phyloP scores from a whole-genome alignment of 2,329 filamentous ascomycete species.

The Monosporascus sp. region DNA sequence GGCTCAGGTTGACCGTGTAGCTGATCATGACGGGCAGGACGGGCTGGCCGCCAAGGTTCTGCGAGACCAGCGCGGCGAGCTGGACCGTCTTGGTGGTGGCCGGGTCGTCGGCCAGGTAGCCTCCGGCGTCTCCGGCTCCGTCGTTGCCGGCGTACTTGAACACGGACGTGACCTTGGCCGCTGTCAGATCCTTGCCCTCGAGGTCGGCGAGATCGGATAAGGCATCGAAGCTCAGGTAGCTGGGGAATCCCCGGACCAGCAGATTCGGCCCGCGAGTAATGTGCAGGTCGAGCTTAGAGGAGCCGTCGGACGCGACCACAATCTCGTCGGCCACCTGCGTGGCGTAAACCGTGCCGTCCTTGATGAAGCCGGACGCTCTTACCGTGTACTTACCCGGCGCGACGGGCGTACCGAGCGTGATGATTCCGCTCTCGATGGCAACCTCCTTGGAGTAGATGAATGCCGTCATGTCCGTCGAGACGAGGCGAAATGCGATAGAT shows the following conservation, averaged over 20 bases:
- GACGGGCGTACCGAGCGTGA: not conserved
- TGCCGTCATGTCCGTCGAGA: not conserved
- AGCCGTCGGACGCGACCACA: not conserved
- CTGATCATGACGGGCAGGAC: constrained; percentile 2
- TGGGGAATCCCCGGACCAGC: not conserved
- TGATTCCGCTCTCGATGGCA: no score
- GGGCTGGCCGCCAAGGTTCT: not conserved
- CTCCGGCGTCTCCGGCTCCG: not conserved
- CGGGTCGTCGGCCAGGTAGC: not conserved
- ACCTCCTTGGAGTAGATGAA: no score
- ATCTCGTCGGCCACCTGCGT: not conserved
- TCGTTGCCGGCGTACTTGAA: constrained; percentile 4
- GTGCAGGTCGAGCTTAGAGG: no score
- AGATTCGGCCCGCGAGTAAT: not conserved
- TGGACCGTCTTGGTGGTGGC: not conserved
- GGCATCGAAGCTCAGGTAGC: constrained; percentile 1
- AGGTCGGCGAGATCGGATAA: constrained; percentile 1
- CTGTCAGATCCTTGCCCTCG: not conserved
- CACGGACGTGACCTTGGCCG: not conserved
- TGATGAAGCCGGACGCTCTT: not conserved
- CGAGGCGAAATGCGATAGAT: no score
- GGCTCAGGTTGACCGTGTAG: constrained; percentile 3
- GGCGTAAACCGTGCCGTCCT: not conserved
- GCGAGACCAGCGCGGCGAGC: not conserved
- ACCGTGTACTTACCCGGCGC: constrained; percentile 1